These are phyloP conservation scores for Botrytis pseudocinerea DNA, from an alignment of 2,329 filamentous ascomycete genomes.

Conservation along the genomic window DNA sequence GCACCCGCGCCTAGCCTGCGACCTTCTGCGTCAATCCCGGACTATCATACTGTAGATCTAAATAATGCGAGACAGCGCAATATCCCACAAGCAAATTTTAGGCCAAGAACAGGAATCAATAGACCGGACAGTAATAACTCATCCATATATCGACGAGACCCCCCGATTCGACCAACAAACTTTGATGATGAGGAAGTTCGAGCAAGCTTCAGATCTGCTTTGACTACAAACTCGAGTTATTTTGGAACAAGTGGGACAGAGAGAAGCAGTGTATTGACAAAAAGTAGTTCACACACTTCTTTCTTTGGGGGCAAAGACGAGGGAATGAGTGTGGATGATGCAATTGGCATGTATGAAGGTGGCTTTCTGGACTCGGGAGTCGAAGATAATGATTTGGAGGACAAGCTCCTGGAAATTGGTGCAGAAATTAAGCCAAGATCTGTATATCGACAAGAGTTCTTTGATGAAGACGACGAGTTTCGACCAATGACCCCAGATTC, in stretches of 20 bases:
- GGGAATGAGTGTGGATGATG: constrained; percentile 63
- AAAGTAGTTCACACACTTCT: constrained; percentile 72
- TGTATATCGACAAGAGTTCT: background rate
- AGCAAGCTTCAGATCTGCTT: constrained; percentile 59
- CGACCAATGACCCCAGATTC: constrained; percentile 34
- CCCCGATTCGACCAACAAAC: constrained; percentile 30
- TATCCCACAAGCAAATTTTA: constrained; percentile 34
- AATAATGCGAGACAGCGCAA: constrained; percentile 39
- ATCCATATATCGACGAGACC: constrained; percentile 34
- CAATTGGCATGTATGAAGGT: constrained; percentile 69
- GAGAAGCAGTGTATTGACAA: constrained; percentile 78
- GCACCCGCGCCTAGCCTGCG: constrained; percentile 28
- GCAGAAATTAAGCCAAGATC: constrained; percentile 8
- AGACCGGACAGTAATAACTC: constrained; percentile 37
- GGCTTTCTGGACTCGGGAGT: constrained; percentile 57
- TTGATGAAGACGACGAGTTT: constrained; percentile 16
- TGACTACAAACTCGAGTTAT: constrained; percentile 59
- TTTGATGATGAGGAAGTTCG: constrained; percentile 47
- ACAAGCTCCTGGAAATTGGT: constrained; percentile 15
- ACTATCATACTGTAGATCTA: constrained; percentile 38
- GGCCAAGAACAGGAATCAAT: constrained; percentile 28
- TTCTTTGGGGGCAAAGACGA: constrained; percentile 52
- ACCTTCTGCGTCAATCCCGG: constrained; percentile 40
- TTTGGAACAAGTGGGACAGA: constrained; percentile 70
- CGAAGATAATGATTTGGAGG: constrained; percentile 42